Evolutionary conservation across 306 rosid genomes (phyloP), one percentile per base, ranked within the genome.

Genomic region (Lupinus albus): DNA sequence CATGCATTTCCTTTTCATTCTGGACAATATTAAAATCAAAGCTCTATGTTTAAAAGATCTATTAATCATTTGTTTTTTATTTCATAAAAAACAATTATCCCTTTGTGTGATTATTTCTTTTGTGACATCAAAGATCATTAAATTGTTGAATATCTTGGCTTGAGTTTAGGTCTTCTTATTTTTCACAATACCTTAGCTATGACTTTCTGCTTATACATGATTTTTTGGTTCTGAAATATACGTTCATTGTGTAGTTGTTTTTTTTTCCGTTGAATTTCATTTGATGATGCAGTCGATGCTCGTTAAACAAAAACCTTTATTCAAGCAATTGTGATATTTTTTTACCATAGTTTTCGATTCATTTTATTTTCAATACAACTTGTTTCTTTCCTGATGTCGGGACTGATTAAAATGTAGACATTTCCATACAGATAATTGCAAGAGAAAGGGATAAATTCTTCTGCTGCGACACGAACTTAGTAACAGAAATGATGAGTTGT

Each of bases 391-490:
- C 17, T 30, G 50, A 35, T 14, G 14, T 15, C 8, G 36, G 57
- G 15, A 66, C 62, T 70, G 58, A 67, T 68, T 63, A 36, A 41
- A 53, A 11, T 32, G 52, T 52, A 49, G 57, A 42, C 38, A 50
- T 75, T 71, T 65, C 30, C 64, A 46, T 67, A 58, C 42, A 42
- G 14, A 47, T 9, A 53, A 39, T 35, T 51, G 58, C 36, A 9
- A 16, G 39, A 47, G 16, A 66, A 44, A 58, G 36, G 57, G 10
- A 64, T 50, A 65, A 65, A 55, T 15, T 48, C 25, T 20, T 46
- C 57, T 14, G 42, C 61, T 14, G 42, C 56, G 57, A 41, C 50
- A 49, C 54, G 84, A 49, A 12, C 38, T 16, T 60, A 75, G 32
- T 68, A 49, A 11, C 5, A 11, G 21, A 61, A 59, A 0, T 11